phyloP scores from a whole-genome alignment of 176 grass and related monocot species.

The Ensete glaucum region DNA sequence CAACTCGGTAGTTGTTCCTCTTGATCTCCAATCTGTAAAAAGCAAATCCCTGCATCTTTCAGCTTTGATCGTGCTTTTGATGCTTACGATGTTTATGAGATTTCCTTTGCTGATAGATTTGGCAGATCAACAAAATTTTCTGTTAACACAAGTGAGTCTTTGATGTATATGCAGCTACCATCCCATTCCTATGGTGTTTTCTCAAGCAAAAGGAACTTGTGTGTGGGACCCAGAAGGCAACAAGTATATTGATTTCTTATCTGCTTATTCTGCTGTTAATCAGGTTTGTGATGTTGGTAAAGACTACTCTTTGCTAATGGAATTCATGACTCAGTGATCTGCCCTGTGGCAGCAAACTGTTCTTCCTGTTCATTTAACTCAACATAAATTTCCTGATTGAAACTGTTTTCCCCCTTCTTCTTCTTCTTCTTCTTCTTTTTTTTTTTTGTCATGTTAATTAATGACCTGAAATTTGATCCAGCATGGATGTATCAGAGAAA shows the following conservation, averaged over 20 bases:
- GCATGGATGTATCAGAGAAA: too few species aligned
- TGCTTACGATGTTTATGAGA: too few species aligned
- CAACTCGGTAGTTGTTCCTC: too few species aligned
- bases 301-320: neutral
- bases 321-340: too few species aligned
- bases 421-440: too few species aligned
- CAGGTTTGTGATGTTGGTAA: slow-evolving; percentile 35
- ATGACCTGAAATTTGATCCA: neutral
- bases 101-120: neutral
- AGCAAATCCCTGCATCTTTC: too few species aligned
- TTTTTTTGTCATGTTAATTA: neutral
- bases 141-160: neutral
- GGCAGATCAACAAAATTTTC: neutral
- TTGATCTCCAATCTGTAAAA: too few species aligned
- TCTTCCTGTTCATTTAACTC: neutral
- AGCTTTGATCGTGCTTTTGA: too few species aligned
- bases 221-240: too few species aligned
- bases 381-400: neutral
- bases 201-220: slow-evolving; percentile 38
- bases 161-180: slow-evolving; percentile 50
- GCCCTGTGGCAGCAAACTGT: neutral
- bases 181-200: slow-evolving; percentile 90
- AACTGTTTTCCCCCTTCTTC: neutral
- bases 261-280: slow-evolving; percentile 98
- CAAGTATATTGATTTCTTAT: slow-evolving; percentile 91